Conservation (phyloP, 306 rosid genomes). For the Prunus mongolica region DNA sequence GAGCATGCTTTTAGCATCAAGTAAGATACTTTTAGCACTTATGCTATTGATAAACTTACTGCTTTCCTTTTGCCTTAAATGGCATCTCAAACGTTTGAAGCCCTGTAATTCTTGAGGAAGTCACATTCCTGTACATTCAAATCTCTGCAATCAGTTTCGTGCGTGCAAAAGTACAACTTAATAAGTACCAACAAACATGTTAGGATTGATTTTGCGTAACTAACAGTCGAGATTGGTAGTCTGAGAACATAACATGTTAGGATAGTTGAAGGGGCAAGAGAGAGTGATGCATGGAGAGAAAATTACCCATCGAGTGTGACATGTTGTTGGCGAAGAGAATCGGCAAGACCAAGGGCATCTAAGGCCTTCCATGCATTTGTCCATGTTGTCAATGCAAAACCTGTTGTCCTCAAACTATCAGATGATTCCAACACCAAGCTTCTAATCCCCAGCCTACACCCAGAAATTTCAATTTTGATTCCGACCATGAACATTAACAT, state of each 20-base stretch:
- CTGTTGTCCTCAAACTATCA: slow-evolving; percentile 48
- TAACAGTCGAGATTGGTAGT: background rate
- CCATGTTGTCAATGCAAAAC: slow-evolving; percentile 60
- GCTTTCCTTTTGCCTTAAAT: slow-evolving; percentile 27
- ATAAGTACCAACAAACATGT: too few relatives aligned
- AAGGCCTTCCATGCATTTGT: slow-evolving; percentile 79
- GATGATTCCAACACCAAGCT: slow-evolving; percentile 74
- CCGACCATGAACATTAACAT: too few relatives aligned
- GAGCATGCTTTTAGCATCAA: background rate
- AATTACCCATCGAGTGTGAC: slow-evolving; percentile 37
- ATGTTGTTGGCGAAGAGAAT: slow-evolving; percentile 51
- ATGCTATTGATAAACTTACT: slow-evolving; percentile 34
- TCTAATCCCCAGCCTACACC: slow-evolving; percentile 46
- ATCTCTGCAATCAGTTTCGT: background rate
- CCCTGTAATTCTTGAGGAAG: slow-evolving; percentile 46
- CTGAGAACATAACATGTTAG: background rate
- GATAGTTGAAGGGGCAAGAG: background rate
- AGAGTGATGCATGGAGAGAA: background rate
- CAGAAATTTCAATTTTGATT: background rate
- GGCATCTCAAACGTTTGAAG: slow-evolving; percentile 28
- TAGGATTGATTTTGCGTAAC: too few relatives aligned
- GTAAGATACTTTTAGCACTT: background rate
- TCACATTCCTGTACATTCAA: slow-evolving; percentile 39
- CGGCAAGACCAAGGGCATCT: slow-evolving; percentile 59
- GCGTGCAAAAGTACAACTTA: too few relatives aligned